A percentile compares a stretch with the other conserved stretches of the same genome.
Evolutionary conservation across 306 rosid species (phyloP).

Genomic region (Neltuma alba): DNA sequence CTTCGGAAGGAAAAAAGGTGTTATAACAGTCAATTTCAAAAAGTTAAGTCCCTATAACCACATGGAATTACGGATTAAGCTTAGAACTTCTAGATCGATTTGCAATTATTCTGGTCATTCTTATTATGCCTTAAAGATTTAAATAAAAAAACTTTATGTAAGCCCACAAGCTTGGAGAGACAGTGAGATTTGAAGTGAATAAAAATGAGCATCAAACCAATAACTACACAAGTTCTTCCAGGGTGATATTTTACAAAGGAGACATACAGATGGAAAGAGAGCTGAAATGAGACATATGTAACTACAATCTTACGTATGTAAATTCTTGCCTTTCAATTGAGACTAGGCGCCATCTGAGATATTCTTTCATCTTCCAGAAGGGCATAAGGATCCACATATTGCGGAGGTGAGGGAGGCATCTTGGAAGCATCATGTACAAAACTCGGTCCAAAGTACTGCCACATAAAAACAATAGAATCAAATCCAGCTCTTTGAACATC

Average conservation of each 20-base stretch:
- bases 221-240: constrained; percentile 27
- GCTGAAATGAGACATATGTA: constrained; percentile 34
- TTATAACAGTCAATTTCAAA: background rate
- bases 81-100: background rate
- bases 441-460: constrained; percentile 84
- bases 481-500: constrained; percentile 24
- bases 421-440: constrained; percentile 77
- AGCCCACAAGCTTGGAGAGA: constrained; percentile 4
- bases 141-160: background rate
- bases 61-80: background rate
- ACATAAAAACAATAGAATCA: constrained; percentile 18
- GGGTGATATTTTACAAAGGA: constrained; percentile 46
- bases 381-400: constrained; percentile 82
- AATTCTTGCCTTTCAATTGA: constrained; percentile 51
- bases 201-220: constrained; percentile 33
- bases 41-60: background rate
- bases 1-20: background rate
- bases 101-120: background rate
- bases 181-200: constrained; percentile 20
- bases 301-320: constrained; percentile 43
- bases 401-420: constrained; percentile 66
- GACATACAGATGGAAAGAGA: constrained; percentile 36
- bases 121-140: background rate
- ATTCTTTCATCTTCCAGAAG: constrained; percentile 93
- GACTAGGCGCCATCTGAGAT: constrained; percentile 74